Evolutionary conservation across 1,139 yeast genomes (phyloP).

Genomic region (Debaryomyces robertsiae): DNA sequence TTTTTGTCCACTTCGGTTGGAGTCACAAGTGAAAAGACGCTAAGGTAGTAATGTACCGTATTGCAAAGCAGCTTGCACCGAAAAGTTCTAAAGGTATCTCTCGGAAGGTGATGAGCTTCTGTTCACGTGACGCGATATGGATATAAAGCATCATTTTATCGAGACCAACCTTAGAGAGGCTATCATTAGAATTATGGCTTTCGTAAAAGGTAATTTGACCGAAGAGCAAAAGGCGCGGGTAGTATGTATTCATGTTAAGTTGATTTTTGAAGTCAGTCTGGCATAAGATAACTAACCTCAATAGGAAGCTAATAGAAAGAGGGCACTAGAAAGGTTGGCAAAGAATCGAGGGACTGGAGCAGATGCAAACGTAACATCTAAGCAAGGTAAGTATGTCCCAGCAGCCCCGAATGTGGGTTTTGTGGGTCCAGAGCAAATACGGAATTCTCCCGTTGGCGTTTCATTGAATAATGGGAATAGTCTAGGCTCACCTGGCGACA

Average conservation of each 20-base stretch:
- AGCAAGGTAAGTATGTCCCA: neutral
- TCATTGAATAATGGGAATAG: neutral
- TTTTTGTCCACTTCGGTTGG: too few relatives aligned
- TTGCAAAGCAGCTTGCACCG: too few relatives aligned
- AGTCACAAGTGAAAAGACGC: too few relatives aligned
- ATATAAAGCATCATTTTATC: too few relatives aligned
- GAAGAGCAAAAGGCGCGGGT: constrained; percentile 30
- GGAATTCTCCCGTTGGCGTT: constrained; percentile 8
- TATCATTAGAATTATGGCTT: too few relatives aligned
- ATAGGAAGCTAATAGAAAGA: constrained; percentile 59
- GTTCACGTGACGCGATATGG: constrained; percentile 7
- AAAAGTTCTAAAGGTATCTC: too few relatives aligned
- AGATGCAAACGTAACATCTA: constrained; percentile 16
- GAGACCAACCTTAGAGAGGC: too few relatives aligned
- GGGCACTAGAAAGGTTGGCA: constrained; percentile 60
- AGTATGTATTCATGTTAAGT: constrained; percentile 21
- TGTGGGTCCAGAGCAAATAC: too few relatives aligned
- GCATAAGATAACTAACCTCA: constrained; percentile 17
- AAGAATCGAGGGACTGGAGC: constrained; percentile 35
- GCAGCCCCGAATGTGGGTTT: neutral
- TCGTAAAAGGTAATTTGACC: constrained; percentile 25
- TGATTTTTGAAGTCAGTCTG: too few relatives aligned
- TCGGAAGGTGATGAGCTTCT: too few relatives aligned
- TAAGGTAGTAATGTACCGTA: too few relatives aligned
- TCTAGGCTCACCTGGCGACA: constrained; percentile 7